phyloP scores from a whole-genome alignment of 768 basidiomycete genomes.

The Thelephora aurantiotincta region DNA sequence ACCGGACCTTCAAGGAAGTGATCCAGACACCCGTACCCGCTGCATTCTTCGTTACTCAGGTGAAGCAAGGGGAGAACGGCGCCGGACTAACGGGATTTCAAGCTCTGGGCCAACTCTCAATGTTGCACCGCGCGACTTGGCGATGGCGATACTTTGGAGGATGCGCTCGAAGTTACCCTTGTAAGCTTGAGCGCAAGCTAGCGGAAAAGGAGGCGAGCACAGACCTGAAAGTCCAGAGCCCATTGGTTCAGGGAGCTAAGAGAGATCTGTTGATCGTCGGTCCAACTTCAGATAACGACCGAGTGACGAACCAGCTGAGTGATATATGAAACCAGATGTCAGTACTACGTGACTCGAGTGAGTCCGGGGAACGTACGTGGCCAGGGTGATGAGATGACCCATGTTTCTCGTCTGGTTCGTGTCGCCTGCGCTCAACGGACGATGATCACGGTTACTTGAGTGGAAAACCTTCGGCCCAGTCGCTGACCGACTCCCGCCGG shows the following conservation, averaged over 20 bases:
- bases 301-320: background rate
- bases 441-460: no score
- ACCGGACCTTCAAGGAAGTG: constrained; percentile 86
- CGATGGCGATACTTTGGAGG: constrained; percentile 71
- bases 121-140: constrained; percentile 79
- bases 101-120: constrained; percentile 93
- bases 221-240: constrained; percentile 88
- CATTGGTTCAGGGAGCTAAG: constrained; percentile 88
- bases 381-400: constrained; percentile 81
- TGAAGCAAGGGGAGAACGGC: constrained; percentile 5
- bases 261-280: background rate
- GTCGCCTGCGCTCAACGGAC: no score
- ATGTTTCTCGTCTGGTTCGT: constrained; percentile 21
- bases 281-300: background rate
- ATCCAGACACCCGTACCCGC: constrained; percentile 95
- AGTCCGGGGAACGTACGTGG: constrained; percentile 44
- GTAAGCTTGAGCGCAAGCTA: background rate
- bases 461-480: no score
- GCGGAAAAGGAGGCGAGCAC: constrained; percentile 3
- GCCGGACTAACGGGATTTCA: constrained; percentile 63
- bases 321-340: constrained; percentile 2
- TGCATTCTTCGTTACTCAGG: constrained; percentile 15
- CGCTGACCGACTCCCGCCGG: no score
- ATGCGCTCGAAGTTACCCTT: constrained; percentile 94
- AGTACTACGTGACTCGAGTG: background rate